Base-by-base conservation (phyloP, 2,329 filamentous ascomycete genomes). In the Phyllosticta capitalensis region DNA sequence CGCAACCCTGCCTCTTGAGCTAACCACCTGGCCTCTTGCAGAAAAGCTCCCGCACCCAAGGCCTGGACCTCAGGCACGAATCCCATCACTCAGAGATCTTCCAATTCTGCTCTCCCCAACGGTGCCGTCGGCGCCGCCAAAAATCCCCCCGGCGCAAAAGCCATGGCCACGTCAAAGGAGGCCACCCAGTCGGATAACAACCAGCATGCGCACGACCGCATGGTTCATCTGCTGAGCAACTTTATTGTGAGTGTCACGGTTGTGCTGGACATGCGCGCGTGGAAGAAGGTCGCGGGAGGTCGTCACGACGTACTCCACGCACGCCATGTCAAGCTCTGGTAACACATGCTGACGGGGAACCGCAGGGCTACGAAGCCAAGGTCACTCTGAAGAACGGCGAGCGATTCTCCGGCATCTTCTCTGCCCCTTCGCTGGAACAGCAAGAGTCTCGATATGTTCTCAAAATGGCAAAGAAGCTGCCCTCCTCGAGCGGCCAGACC, bases 401-500 rank as follows among this genome's bases (percentile, higher is more conserved):
- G 54, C 79, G 79, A 59, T 86, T 80, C 67, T 79, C 76, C 9
- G 84, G 84, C 60, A 79, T 86, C 38, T 82, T 86, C 65, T 83
- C 81, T 49, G 81, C 80, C 52, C 79, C 78, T 12, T 76, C 76
- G 9, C 69, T 82, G 24, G 80, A 83, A 58, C 68, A 78, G 4
- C 75, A 70, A 63, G 79, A 83, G 63, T 74, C 79, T 54, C 77
- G 78, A 19, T 81, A 86, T 65, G 73, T 80, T 26, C 75, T 87
- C 65, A 88, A 87, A 71, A 88, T 88, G 85, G 82, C 83, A 30
- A 83, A 82, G 68, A 79, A 78, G 63, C 69, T 76, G 60, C 70
- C 73, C 52, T 66, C 71, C 19, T 71, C 69, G 26, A 71, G 68
- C 61, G 71, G 74, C 54, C 76, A 77, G 60, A 64, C 68, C 54